A percentile compares a stretch with the other conserved stretches of the same genome.
These are phyloP conservation scores for Vigna angularis DNA, from an alignment of 306 rosid genomes.

Conservation along the genomic window DNA sequence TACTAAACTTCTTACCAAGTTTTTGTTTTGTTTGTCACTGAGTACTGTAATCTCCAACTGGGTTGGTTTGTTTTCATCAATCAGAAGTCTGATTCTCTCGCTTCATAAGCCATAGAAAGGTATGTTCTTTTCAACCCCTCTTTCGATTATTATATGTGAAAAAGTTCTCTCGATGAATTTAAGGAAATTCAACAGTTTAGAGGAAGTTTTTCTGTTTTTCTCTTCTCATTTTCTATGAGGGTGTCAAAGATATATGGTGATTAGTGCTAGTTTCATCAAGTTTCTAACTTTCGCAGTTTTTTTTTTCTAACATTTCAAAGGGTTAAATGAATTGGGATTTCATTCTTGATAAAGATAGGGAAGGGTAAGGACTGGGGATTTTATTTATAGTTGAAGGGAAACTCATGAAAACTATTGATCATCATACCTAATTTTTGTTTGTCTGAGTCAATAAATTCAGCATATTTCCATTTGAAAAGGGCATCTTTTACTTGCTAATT, in stretches of 20 bases:
- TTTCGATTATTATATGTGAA: slow-evolving; percentile 1
- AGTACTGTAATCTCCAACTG: slow-evolving; percentile 38
- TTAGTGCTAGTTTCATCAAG: not conserved
- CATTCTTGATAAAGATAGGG: not conserved
- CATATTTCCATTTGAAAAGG: slow-evolving; percentile 23
- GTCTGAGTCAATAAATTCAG: not conserved
- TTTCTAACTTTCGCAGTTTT: slow-evolving; percentile 13
- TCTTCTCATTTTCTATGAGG: not conserved
- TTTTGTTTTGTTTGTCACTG: not conserved
- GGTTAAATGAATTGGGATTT: slow-evolving; percentile 32
- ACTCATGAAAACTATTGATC: slow-evolving; percentile 14
- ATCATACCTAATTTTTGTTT: slow-evolving; percentile 14
- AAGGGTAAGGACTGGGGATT: slow-evolving; percentile 2
- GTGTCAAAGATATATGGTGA: slow-evolving; percentile 18
- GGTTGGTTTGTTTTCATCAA: slow-evolving; percentile 30
- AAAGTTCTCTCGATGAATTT: slow-evolving; percentile 14
- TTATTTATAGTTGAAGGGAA: not conserved
- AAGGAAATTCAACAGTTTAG: not conserved
- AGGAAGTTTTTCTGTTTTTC: not conserved
- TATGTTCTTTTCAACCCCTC: slow-evolving; percentile 20
- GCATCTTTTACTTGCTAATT: slow-evolving; percentile 30
- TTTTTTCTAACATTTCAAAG: not conserved
- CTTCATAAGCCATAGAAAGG: slow-evolving; percentile 36
- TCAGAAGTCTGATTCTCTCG: slow-evolving; percentile 32
- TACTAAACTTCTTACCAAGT: not conserved